Evolutionary conservation across 306 rosid species (phyloP).

Genomic region (Trifolium dubium): DNA sequence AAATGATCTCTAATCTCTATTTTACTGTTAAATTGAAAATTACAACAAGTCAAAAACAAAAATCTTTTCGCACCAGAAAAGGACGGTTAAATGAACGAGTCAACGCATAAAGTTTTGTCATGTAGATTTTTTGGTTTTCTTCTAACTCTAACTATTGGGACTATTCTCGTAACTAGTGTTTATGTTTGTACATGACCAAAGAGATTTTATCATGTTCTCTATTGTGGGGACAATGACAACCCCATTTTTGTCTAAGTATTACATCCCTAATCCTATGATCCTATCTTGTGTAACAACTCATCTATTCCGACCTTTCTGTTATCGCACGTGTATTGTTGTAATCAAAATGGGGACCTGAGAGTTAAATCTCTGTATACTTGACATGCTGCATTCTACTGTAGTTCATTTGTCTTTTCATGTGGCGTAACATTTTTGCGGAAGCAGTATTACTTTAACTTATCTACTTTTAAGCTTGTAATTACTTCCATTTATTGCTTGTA

Average conservation of each 20-base stretch:
- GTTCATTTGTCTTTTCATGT: not conserved
- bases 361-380: not conserved
- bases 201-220: not conserved
- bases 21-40: not conserved
- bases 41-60: not conserved
- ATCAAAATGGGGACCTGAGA: not conserved
- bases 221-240: constrained; percentile 5
- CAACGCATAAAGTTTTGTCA: not conserved
- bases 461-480: not conserved
- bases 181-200: not conserved
- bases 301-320: not conserved
- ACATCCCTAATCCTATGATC: not conserved
- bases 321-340: not conserved
- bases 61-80: not conserved
- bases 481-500: not conserved
- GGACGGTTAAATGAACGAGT: not conserved
- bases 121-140: not conserved
- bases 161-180: not conserved
- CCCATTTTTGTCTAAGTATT: not conserved
- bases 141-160: not conserved
- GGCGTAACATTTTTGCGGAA: not conserved
- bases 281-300: not conserved
- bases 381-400: not conserved
- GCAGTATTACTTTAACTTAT: not conserved
- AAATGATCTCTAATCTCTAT: not conserved